These are phyloP conservation scores for Cutaneotrichosporon dermatis DNA, from an alignment of 1,284 basidiomycete species.

Conservation along the genomic window DNA sequence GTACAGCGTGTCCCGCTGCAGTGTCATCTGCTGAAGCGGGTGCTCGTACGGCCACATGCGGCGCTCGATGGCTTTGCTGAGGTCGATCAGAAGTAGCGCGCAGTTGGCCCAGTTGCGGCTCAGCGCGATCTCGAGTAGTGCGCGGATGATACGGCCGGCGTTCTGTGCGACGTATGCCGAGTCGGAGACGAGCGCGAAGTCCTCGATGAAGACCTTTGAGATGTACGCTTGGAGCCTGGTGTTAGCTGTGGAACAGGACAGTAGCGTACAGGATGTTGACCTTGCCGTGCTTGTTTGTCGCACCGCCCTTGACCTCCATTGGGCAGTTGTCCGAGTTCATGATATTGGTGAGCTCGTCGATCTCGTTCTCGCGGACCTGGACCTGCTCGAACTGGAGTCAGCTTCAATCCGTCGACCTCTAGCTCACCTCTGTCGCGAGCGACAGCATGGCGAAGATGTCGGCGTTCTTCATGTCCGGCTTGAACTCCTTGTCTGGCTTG, in stretches of 20 bases:
- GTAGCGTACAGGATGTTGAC: conserved; percentile 77
- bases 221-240: conserved; percentile 80
- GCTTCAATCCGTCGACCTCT: no score
- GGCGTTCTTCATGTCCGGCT: conserved; percentile 84
- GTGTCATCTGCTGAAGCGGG: conserved; percentile 73
- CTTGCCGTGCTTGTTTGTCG: conserved; percentile 77
- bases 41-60: conserved; percentile 96
- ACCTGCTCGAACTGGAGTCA: conserved; percentile 81
- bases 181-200: conserved; percentile 96
- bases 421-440: conserved; percentile 62
- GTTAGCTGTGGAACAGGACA: not conserved
- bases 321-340: conserved; percentile 66
- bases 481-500: conserved; percentile 61
- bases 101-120: conserved; percentile 85
- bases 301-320: conserved; percentile 64
- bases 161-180: conserved; percentile 89
- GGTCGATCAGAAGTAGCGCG: conserved; percentile 73
- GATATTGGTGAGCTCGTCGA: conserved; percentile 73
- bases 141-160: conserved; percentile 87
- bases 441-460: conserved; percentile 84
- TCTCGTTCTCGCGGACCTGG: conserved; percentile 84
- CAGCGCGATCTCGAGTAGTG: conserved; percentile 89
- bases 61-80: conserved; percentile 91
- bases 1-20: conserved; percentile 76
- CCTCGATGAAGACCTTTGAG: conserved; percentile 73